Evolutionary conservation across 2,329 filamentous ascomycete species (phyloP), one percentile per base, ranked within the genome.

Genomic region (Beauveria scarabaeidicola): DNA sequence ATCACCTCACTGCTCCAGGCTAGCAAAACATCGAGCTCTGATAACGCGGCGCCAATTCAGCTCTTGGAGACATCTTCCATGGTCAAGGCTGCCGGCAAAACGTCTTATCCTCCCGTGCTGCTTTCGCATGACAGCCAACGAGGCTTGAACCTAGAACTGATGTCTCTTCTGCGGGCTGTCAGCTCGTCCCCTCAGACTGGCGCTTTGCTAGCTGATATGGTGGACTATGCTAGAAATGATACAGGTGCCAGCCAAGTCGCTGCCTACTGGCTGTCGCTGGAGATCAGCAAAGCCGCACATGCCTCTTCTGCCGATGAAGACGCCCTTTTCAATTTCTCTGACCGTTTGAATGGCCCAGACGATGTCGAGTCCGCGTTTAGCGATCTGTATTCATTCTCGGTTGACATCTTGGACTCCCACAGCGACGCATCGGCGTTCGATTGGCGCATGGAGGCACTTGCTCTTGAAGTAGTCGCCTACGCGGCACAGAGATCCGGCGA

Each of bases 181-280:
- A 83, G 83, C 1, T 74, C 80, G 2, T 77, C 87, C 29, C 75
- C 86, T 5, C 78, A 82, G 52, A 81, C 85, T 61, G 73, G 86
- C 8, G 79, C 73, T 13, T 77, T 95, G 52, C 84, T 85, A 5
- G 78, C 78, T 19, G 82, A 84, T 23, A 81, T 96, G 72, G 74
- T 92, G 27, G 81, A 84, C 50, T 81, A 82, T 59, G 73, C 87
- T 5, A 81, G 83, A 56, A 78, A 82, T 32, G 81, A 82, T 3
- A 75, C 79, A 3, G 82, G 83, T 0, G 76, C 83, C 19, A 76
- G 78, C 40, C 82, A 86, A 63, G 72, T 93, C 27, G 84, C 90
- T 13, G 84, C 87, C 3, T 89, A 90, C 66, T 97, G 92, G 92
- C 76, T 96, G 3, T 82, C 88, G 0, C 83, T 92, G 60, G 84